Conservation (phyloP, 2,329 filamentous ascomycete species). For the Endocalyx cinctus region DNA sequence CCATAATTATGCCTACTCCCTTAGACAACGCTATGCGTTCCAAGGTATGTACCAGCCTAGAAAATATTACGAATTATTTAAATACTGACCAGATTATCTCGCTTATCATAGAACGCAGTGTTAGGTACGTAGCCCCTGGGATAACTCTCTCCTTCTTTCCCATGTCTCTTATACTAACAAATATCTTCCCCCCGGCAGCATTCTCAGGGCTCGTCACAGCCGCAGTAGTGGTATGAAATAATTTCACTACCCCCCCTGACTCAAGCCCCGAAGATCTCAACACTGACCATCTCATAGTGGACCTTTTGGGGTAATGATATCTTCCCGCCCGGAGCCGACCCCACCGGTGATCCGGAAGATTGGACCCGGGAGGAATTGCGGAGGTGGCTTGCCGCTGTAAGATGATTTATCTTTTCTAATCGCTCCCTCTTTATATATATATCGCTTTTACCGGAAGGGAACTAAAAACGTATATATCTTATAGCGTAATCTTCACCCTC, state of each 20-base stretch:
- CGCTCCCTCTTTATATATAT: not conserved
- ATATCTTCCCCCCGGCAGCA: slow-evolving; percentile 42
- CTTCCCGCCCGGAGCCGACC: slow-evolving; percentile 71
- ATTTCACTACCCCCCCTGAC: not conserved
- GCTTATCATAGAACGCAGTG: slow-evolving; percentile 55
- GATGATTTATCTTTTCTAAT: slow-evolving; percentile 27
- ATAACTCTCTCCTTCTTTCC: too few species aligned
- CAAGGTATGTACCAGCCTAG: slow-evolving; percentile 44
- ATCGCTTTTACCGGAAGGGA: not conserved
- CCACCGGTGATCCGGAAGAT: slow-evolving; percentile 63
- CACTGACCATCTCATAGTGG: slow-evolving; percentile 44
- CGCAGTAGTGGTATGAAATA: slow-evolving; percentile 52
- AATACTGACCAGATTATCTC: slow-evolving; percentile 10
- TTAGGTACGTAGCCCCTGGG: too few species aligned
- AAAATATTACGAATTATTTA: not conserved
- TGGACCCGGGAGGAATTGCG: slow-evolving; percentile 81
- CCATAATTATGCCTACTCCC: slow-evolving; percentile 66
- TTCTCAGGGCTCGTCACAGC: slow-evolving; percentile 81
- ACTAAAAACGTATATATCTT: slow-evolving; percentile 5
- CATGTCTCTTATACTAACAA: too few species aligned
- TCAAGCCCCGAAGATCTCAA: too few species aligned
- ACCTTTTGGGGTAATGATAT: slow-evolving; percentile 81
- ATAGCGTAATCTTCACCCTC: slow-evolving; percentile 62
- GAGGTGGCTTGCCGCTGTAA: slow-evolving; percentile 75
- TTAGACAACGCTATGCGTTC: slow-evolving; percentile 66